Conservation (phyloP, 371 early-diverging fungal genomes). For the Mucor circinelloides region DNA sequence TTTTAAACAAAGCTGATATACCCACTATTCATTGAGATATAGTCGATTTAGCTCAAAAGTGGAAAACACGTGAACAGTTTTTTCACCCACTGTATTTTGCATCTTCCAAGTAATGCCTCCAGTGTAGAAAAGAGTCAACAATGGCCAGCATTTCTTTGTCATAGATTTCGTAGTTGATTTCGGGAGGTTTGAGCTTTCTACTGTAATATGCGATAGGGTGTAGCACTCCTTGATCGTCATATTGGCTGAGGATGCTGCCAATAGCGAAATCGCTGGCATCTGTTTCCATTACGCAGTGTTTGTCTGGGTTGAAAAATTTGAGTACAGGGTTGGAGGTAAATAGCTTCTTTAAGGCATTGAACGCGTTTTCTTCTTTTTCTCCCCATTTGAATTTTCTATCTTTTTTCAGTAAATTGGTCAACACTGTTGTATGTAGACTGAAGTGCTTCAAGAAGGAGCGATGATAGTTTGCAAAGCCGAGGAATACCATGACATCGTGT, state of each 20-base stretch:
- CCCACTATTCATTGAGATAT: no score
- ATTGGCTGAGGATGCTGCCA: slow-evolving; percentile 49
- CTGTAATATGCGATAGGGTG: slow-evolving; percentile 49
- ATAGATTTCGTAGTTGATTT: slow-evolving; percentile 51
- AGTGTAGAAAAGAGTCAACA: slow-evolving; percentile 37
- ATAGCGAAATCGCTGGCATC: slow-evolving; percentile 55
- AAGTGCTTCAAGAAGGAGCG: slow-evolving; percentile 47
- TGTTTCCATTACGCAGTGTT: slow-evolving; percentile 43
- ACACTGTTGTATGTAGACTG: no score
- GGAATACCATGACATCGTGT: no score
- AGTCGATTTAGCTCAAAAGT: no score
- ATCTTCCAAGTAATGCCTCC: slow-evolving; percentile 48
- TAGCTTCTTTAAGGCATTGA: slow-evolving; percentile 37
- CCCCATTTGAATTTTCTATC: slow-evolving; percentile 38
- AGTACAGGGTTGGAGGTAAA: slow-evolving; percentile 36
- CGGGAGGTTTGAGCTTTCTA: slow-evolving; percentile 29
- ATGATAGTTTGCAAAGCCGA: slow-evolving; percentile 39
- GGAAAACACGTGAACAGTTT: no score
- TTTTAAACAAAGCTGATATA: no score
- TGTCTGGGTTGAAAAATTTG: slow-evolving; percentile 23
- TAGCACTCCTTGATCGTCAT: slow-evolving; percentile 7
- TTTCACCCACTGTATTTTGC: no score
- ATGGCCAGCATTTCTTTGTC: slow-evolving; percentile 55
- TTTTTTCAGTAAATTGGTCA: slow-evolving; percentile 27
- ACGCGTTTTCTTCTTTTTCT: slow-evolving; percentile 25